phyloP scores from a whole-genome alignment of 495 filamentous ascomycete species.

The Hypoxylon fuscum region DNA sequence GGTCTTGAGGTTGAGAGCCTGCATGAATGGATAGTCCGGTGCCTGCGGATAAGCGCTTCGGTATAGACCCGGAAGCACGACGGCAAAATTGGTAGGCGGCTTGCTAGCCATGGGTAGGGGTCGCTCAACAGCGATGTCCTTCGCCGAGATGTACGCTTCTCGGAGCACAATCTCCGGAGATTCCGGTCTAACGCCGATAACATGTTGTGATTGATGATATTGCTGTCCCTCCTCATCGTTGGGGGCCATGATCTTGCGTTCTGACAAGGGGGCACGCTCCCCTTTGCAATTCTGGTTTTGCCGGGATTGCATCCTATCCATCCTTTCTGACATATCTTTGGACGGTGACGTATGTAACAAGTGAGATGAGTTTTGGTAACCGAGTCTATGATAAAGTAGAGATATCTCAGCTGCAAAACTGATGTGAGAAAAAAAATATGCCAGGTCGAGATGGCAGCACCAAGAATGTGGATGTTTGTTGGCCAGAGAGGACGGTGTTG shows the following conservation, averaged over 20 bases:
- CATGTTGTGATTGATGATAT: neutral
- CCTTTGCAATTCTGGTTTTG: neutral
- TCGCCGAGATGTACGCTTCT: constrained; percentile 26
- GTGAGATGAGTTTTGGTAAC: neutral
- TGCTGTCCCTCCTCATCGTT: constrained; percentile 6
- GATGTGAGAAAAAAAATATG: neutral
- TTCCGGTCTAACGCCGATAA: constrained; percentile 3
- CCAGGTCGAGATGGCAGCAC: neutral
- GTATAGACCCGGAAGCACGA: constrained; percentile 73
- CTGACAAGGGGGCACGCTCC: neutral
- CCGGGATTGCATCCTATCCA: neutral
- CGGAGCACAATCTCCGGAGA: constrained; percentile 22
- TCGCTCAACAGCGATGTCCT: constrained; percentile 28
- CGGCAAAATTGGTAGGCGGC: constrained; percentile 71
- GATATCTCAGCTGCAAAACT: neutral
- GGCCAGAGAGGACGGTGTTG: neutral
- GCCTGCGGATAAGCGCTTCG: constrained; percentile 77
- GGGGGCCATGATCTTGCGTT: neutral
- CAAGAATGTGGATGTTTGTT: neutral
- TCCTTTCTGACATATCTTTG: constrained; percentile 6
- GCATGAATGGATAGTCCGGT: constrained; percentile 71
- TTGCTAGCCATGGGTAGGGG: constrained; percentile 10
- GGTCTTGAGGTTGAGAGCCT: constrained; percentile 71
- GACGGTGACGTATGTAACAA: constrained; percentile 10
- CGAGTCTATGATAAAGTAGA: neutral